phyloP scores from a whole-genome alignment of 2,329 filamentous ascomycete genomes.

The Botrytis tulipae region DNA sequence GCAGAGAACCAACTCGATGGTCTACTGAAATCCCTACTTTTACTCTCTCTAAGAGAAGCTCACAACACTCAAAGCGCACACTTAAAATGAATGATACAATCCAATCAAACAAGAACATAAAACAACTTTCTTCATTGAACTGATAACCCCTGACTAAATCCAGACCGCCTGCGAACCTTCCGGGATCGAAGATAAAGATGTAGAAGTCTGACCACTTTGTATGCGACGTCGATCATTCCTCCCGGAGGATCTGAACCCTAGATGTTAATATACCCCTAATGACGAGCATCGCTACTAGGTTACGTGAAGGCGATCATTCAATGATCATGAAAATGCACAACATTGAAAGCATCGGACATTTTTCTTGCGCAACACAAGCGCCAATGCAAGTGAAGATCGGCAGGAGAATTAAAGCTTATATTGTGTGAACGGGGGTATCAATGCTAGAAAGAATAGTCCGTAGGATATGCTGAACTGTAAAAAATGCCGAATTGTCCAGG shows the following conservation, averaged over 20 bases:
- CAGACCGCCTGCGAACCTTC: neutral
- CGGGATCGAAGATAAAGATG: neutral
- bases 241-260: neutral
- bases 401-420: constrained; percentile 5
- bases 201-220: neutral
- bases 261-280: neutral
- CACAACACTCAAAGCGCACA: neutral
- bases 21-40: neutral
- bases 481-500: constrained; percentile 21
- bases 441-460: constrained; percentile 19
- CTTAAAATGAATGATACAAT: too few relatives aligned
- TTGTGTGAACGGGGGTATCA: constrained; percentile 14
- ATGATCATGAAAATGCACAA: neutral
- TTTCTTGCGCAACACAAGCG: neutral
- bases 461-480: constrained; percentile 8
- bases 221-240: neutral
- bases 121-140: neutral
- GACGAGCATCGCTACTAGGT: neutral
- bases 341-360: neutral
- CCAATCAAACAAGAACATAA: neutral
- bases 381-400: neutral
- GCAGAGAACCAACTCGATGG: neutral
- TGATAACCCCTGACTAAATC: neutral
- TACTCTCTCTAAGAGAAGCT: neutral
- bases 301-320: neutral